Evolutionary conservation across 345 rosid genomes (phyloP).

Genomic region (Viola odorata): DNA sequence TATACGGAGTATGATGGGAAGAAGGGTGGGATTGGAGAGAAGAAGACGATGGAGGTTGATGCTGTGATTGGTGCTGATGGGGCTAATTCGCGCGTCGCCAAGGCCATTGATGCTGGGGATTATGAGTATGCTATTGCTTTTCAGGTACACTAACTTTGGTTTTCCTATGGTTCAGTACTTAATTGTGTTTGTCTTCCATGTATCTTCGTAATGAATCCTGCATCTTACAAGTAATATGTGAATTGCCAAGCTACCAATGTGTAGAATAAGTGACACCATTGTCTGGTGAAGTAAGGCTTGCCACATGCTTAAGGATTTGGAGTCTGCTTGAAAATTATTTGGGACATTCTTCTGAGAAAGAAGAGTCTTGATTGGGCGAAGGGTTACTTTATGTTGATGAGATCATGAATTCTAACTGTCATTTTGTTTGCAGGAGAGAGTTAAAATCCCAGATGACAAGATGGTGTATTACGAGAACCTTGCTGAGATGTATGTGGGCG

Average conservation of each 20-base stretch:
- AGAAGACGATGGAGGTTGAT: slow-evolving; percentile 81
- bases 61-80: slow-evolving; percentile 96
- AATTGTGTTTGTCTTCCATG: too few species aligned
- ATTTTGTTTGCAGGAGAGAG: slow-evolving; percentile 59
- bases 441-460: slow-evolving; percentile 72
- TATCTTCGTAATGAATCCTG: too few species aligned
- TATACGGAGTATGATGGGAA: slow-evolving; percentile 76
- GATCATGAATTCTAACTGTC: neutral
- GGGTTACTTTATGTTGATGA: too few species aligned
- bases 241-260: too few species aligned
- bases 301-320: too few species aligned
- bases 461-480: slow-evolving; percentile 83
- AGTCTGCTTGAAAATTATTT: too few species aligned
- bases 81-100: slow-evolving; percentile 91
- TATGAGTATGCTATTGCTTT: slow-evolving; percentile 93
- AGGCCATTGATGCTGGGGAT: slow-evolving; percentile 82
- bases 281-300: too few species aligned
- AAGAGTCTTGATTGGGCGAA: too few species aligned
- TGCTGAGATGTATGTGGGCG: slow-evolving; percentile 95
- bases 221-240: too few species aligned
- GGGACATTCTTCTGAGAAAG: too few species aligned
- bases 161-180: too few species aligned
- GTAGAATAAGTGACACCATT: too few species aligned
- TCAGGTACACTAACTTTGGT: slow-evolving; percentile 50
- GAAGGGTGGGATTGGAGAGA: slow-evolving; percentile 55